These are phyloP conservation scores for Annulohypoxylon maeteangense DNA, from an alignment of 495 filamentous ascomycete species.

Conservation along the genomic window DNA sequence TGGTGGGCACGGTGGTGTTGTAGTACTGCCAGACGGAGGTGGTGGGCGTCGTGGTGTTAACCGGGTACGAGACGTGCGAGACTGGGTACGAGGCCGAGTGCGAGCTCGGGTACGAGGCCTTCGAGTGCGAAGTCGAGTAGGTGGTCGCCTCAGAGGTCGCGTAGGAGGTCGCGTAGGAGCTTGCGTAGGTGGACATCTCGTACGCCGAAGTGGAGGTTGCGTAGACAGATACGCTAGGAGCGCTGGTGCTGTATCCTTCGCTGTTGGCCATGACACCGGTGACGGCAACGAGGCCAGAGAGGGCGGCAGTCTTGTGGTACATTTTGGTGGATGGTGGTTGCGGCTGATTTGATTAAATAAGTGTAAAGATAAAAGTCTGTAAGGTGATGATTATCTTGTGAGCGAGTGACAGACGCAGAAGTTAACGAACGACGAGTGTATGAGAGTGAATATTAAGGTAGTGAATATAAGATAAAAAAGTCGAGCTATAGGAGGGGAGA, in stretches of 20 bases:
- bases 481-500: not conserved
- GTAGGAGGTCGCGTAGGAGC: conserved; percentile 1
- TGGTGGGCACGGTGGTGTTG: conserved; percentile 41
- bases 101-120: not conserved
- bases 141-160: not conserved
- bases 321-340: conserved; percentile 31
- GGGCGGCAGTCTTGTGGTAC: conserved; percentile 34
- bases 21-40: conserved; percentile 40
- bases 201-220: not conserved
- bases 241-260: not conserved
- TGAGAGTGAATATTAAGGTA: conserved; percentile 10
- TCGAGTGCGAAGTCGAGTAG: not conserved
- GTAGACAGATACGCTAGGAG: not conserved
- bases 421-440: conserved; percentile 37
- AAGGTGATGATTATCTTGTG: conserved; percentile 2
- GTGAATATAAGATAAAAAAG: not conserved
- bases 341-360: not conserved
- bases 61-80: conserved; percentile 4
- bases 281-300: conserved; percentile 39
- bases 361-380: not conserved
- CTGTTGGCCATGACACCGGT: conserved; percentile 39
- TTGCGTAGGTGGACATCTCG: not conserved
- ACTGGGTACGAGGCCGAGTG: not conserved
- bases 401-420: conserved; percentile 28
- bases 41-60: conserved; percentile 27